Percentiles rank a stretch among this genome's conserved stretches.
phyloP scores from a whole-genome alignment of 2,329 filamentous ascomycete genomes.

The Gaeumannomyces sp. region DNA sequence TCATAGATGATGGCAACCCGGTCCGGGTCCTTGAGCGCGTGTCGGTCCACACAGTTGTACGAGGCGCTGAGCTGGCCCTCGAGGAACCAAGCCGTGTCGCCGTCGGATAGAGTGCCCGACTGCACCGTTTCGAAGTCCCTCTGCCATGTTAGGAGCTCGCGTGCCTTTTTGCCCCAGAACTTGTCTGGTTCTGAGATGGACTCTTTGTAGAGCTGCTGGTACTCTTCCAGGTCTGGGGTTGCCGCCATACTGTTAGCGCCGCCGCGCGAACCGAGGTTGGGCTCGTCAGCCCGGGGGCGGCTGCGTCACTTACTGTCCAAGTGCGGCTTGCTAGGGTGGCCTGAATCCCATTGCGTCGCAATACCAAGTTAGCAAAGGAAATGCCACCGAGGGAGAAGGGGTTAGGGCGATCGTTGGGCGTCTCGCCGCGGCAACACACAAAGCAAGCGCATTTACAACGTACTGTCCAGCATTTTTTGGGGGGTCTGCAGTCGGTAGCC shows the following conservation, averaged over 20 bases:
- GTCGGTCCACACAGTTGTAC: constrained; percentile 95
- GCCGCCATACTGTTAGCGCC: constrained; percentile 20
- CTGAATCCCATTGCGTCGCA: constrained; percentile 28
- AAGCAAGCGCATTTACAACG: constrained; percentile 23
- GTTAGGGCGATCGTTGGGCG: background rate
- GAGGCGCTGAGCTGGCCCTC: constrained; percentile 92
- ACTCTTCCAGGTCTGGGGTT: constrained; percentile 54
- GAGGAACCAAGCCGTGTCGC: constrained; percentile 90
- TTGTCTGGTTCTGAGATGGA: constrained; percentile 84
- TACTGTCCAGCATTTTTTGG: constrained; percentile 66
- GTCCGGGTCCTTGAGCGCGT: constrained; percentile 90
- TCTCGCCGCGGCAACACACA: background rate
- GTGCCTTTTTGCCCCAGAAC: constrained; percentile 84
- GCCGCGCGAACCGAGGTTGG: background rate
- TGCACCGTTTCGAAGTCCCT: constrained; percentile 87
- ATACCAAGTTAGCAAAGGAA: background rate
- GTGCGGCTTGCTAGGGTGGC: constrained; percentile 66
- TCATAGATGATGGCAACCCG: constrained; percentile 98
- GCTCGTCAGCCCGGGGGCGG: background rate
- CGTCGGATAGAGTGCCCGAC: constrained; percentile 66
- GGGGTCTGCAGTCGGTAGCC: constrained; percentile 39
- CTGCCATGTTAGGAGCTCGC: constrained; percentile 85
- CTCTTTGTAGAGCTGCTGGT: constrained; percentile 65
- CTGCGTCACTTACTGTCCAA: constrained; percentile 46
- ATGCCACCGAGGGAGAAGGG: background rate